Base-by-base conservation (phyloP, 148 eudicot species). In the Spergularia bocconei region DNA sequence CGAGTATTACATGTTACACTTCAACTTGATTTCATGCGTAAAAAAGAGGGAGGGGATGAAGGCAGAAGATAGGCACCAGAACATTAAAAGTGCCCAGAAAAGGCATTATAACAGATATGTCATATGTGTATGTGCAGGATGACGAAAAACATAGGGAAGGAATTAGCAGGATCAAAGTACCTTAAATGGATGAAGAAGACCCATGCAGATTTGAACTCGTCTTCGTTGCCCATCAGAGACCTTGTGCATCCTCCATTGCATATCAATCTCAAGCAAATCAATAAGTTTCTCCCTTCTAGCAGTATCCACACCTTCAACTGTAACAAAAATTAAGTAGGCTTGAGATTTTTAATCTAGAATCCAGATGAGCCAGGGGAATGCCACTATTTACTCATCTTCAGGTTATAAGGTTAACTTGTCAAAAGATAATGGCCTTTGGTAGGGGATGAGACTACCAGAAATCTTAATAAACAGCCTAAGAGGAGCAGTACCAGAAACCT, bases 141-240 rank as follows among this genome's bases (percentile, higher is more conserved):
- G 29, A 52, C 66, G 21, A n/a, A 63, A 63, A 63, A 33, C 36
- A 41, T 5, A 39, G 50, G 21, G 16, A 65, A 16, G 23, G 4
- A 11, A 10, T 20, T 13, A 63, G 20, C 19, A 9, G 25, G 29
- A 63, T 25, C 47, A 73, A 38, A 20, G 77, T 79, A 91, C 98
- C 93, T 95, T 87, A 78, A 87, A 95, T 58, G 96, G 94, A 81
- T 87, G 90, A 78, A 95, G 98, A 74, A 95, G 98, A 71, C 97
- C 98, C 93, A 95, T 80, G 84, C 98, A 95, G 79, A 95, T 95
- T 85, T 95, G 98, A 48, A 95, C 98, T 75, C 97, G 81, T 66
- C 97, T 88, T 67, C 98, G 61, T 85, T 95, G 98, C 33, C 98
- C 98, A 92, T 95, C 97, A 77, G 97, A 95, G 67, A 95, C 98